phyloP scores from a whole-genome alignment of 2,329 filamentous ascomycete genomes.

The Moelleriella libera region DNA sequence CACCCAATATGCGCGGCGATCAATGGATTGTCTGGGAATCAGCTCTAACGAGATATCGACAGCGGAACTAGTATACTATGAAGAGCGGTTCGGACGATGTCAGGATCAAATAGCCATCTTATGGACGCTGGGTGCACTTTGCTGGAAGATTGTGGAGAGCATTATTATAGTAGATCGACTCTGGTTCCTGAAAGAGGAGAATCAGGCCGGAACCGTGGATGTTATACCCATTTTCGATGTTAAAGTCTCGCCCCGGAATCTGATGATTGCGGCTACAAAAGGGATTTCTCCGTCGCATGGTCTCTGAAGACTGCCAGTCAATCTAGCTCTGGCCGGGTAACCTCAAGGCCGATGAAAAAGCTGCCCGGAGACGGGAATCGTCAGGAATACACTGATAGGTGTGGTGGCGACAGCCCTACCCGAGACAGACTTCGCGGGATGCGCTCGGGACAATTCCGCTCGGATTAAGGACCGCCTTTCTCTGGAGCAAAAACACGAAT shows the following conservation, averaged over 20 bases:
- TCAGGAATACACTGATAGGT: no score
- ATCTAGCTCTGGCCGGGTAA: no score
- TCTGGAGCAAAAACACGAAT: no score
- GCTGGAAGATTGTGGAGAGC: conserved; percentile 18
- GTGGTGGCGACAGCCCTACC: no score
- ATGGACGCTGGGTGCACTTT: conserved; percentile 17
- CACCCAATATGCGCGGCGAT: conserved; percentile 11
- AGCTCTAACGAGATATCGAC: conserved; percentile 5
- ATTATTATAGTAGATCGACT: conserved; percentile 17
- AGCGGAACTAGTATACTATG: conserved; percentile 11
- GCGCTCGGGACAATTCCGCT: no score
- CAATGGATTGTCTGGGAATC: conserved; percentile 11
- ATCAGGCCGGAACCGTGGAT: conserved; percentile 8
- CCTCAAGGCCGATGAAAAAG: no score
- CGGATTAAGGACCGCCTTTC: no score
- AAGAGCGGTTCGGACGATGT: conserved; percentile 8
- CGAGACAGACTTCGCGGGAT: no score
- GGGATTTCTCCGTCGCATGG: neutral
- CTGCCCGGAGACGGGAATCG: no score
- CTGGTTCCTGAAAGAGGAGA: conserved; percentile 15
- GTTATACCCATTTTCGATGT: conserved; percentile 14
- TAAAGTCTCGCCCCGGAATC: conserved; percentile 12
- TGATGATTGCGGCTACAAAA: conserved; percentile 8
- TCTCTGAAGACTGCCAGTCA: no score
- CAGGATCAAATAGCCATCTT: conserved; percentile 15